Evolutionary conservation across 1,139 yeast species (phyloP).

Genomic region (Hansenula sp.): DNA sequence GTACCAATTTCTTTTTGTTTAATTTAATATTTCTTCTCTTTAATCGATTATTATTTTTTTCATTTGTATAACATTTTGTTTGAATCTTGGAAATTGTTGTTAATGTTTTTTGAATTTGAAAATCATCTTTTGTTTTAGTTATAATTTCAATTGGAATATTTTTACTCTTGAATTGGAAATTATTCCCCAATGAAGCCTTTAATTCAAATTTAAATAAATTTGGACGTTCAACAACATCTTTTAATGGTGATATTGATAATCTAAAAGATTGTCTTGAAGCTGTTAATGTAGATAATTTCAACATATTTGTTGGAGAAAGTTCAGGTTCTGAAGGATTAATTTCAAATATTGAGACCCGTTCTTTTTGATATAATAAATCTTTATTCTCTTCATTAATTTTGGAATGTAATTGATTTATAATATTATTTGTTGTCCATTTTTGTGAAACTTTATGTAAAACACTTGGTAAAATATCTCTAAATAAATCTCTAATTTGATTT

Average conservation of each 20-base stretch:
- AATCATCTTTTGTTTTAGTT: constrained; percentile 5
- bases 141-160: constrained; percentile 20
- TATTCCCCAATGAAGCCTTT: constrained; percentile 10
- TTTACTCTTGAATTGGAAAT: constrained; percentile 12
- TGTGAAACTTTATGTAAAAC: constrained; percentile 73
- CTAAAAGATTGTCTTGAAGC: constrained; percentile 73
- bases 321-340: constrained; percentile 53
- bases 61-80: constrained; percentile 17
- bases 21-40: constrained; percentile 20
- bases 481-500: constrained; percentile 70
- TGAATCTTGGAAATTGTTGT: constrained; percentile 20
- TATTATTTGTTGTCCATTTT: constrained; percentile 55
- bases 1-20: background rate
- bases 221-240: constrained; percentile 33
- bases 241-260: constrained; percentile 24
- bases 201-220: constrained; percentile 28
- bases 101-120: constrained; percentile 17
- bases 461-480: constrained; percentile 81
- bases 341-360: constrained; percentile 35
- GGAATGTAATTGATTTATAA: constrained; percentile 34
- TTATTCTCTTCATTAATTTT: constrained; percentile 27
- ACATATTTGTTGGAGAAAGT: constrained; percentile 65
- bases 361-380: constrained; percentile 10
- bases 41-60: constrained; percentile 14
- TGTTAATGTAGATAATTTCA: constrained; percentile 64